Evolutionary conservation across 2,329 filamentous ascomycete genomes (phyloP).

Genomic region (Ophiostoma perfectum): DNA sequence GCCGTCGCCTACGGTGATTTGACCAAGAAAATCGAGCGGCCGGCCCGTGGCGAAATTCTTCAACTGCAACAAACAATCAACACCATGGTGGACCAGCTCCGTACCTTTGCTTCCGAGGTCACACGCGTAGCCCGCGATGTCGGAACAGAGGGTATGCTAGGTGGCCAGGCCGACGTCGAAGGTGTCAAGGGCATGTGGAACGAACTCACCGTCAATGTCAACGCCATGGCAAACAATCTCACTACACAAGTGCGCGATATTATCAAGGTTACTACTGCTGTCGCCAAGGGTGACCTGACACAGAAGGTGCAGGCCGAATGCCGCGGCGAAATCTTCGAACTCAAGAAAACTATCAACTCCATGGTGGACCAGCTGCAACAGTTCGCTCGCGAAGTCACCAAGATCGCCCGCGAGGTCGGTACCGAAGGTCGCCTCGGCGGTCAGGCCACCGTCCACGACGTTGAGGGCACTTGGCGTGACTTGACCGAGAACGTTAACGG

Average conservation of each 20-base stretch:
- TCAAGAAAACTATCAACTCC: constrained; percentile 98
- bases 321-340: constrained; percentile 83
- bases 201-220: constrained; percentile 78
- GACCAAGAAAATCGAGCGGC: constrained; percentile 77
- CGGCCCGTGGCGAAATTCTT: constrained; percentile 74
- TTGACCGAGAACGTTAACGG: constrained; percentile 94
- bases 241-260: constrained; percentile 93
- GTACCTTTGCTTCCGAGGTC: constrained; percentile 78
- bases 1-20: constrained; percentile 78
- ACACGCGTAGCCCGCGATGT: constrained; percentile 78
- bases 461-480: constrained; percentile 95
- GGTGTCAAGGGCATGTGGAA: constrained; percentile 87
- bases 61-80: constrained; percentile 83
- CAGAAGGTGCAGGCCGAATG: constrained; percentile 94
- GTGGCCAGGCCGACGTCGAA: constrained; percentile 76
- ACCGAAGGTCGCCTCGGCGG: constrained; percentile 92
- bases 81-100: constrained; percentile 81
- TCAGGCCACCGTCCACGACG: constrained; percentile 91
- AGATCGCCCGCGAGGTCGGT: constrained; percentile 91
- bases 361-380: constrained; percentile 98
- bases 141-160: constrained; percentile 75
- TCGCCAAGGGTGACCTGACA: constrained; percentile 81
- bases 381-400: constrained; percentile 94
- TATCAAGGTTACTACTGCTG: constrained; percentile 70
- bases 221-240: constrained; percentile 81